Evolutionary conservation across 2,329 filamentous ascomycete genomes (phyloP).

Genomic region (Bisporella sp.): DNA sequence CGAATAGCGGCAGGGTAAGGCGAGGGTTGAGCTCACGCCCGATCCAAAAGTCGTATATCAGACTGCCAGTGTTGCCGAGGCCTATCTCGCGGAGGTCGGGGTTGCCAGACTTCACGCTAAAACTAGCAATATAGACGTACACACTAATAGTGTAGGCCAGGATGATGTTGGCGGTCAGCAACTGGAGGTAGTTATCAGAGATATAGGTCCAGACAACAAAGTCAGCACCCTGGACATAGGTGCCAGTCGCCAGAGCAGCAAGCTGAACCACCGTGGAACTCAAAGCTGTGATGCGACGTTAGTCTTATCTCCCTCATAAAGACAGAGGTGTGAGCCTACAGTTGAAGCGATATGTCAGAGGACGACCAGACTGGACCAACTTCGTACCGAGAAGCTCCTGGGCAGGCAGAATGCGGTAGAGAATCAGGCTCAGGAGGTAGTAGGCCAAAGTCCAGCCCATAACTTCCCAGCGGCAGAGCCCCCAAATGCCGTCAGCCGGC

Average conservation of each 20-base stretch:
- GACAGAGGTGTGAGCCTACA: slow-evolving; percentile 35
- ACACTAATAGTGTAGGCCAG: slow-evolving; percentile 67
- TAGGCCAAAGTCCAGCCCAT: slow-evolving; percentile 68
- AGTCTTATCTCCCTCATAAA: too few species aligned
- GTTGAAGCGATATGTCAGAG: slow-evolving; percentile 77
- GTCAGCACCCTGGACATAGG: slow-evolving; percentile 66
- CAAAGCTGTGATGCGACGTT: too few species aligned
- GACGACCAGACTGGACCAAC: slow-evolving; percentile 60
- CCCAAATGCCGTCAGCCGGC: slow-evolving; percentile 63
- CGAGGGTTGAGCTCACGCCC: slow-evolving; percentile 92
- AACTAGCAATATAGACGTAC: slow-evolving; percentile 77
- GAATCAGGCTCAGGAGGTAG: slow-evolving; percentile 66
- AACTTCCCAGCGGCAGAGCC: slow-evolving; percentile 63
- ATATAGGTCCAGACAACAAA: slow-evolving; percentile 92
- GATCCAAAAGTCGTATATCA: slow-evolving; percentile 94
- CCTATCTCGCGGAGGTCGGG: slow-evolving; percentile 69
- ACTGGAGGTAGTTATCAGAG: slow-evolving; percentile 80
- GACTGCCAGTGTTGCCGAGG: slow-evolving; percentile 74
- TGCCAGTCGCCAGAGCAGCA: slow-evolving; percentile 65
- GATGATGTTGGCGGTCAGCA: slow-evolving; percentile 76
- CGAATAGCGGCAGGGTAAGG: slow-evolving; percentile 68
- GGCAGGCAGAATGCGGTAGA: slow-evolving; percentile 73
- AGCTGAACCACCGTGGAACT: slow-evolving; percentile 57
- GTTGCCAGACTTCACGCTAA: slow-evolving; percentile 72
- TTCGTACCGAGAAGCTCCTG: slow-evolving; percentile 62